Base-by-base conservation (phyloP, 2,329 filamentous ascomycete genomes). In the Xylaria sp. region DNA sequence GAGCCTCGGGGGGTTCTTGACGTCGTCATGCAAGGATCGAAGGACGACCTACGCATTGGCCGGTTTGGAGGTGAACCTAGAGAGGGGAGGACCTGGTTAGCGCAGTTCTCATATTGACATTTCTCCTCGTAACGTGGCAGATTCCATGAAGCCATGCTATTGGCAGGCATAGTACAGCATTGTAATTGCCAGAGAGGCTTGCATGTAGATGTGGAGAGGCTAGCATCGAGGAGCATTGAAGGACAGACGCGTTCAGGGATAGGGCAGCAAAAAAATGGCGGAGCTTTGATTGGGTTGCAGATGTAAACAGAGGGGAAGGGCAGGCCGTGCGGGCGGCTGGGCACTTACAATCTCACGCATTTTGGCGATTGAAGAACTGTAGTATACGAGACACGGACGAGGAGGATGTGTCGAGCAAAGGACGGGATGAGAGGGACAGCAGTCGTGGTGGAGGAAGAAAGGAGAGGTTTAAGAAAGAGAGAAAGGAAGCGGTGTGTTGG, bases 21-120 rank as follows among this genome's bases (percentile, higher is more conserved):
- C 35, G 54, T 47, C 47, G 11, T 65, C 63, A 53, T 52, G 58
- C 67, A 6, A 70, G 74, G 59, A 70, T 71, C 58, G 64, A 63
- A 55, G 64, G 70, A 56, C 38, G 58, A 87, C 89, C 84, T 88
- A 97, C 94, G 86, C 95, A 98, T 89, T 99, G 95, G 82, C 95
- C 95, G 87, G 95, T 99, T 86, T 99, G 95, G 76, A 99, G 93
- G 84, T 99, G 95, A 83, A 98, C 94, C 94, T 98, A 78, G 3
- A 41, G 13, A 51, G 5, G n/a, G 27, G 41, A 15, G 21, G 37
- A 55, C 15, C 25, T 25, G 40, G 48, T 65, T 64, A 65, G 63
- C 56, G 11, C 33, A 13, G 17, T 37, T 46, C 40, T 38, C 33
- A 51, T 17, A 17, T 19, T 10, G 1, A 44, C 47, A 31, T 21